phyloP scores from a whole-genome alignment of 2,329 filamentous ascomycete genomes.

The Aspergillus novofumigatus region DNA sequence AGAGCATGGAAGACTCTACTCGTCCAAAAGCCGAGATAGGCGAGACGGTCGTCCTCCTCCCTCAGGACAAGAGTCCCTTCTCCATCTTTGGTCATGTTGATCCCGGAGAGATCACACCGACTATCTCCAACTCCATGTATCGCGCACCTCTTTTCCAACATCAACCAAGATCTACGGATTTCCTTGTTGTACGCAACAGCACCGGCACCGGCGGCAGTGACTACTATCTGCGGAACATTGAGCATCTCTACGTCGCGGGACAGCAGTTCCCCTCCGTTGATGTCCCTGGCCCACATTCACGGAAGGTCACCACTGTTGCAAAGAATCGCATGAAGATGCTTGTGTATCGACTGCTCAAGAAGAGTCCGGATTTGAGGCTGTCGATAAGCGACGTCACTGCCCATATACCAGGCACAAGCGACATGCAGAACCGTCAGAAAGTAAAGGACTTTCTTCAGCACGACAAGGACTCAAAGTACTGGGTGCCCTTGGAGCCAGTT shows the following conservation, averaged over 20 bases:
- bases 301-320: slow-evolving; percentile 92
- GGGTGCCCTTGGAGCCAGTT: slow-evolving; percentile 73
- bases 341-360: slow-evolving; percentile 80
- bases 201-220: slow-evolving; percentile 72
- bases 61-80: slow-evolving; percentile 94
- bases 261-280: slow-evolving; percentile 91
- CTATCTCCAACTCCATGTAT: slow-evolving; percentile 93
- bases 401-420: slow-evolving; percentile 87
- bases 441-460: slow-evolving; percentile 95
- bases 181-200: slow-evolving; percentile 76
- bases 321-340: slow-evolving; percentile 98
- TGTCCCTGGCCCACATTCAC: slow-evolving; percentile 86
- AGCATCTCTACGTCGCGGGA: slow-evolving; percentile 85
- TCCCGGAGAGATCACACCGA: slow-evolving; percentile 82
- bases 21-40: slow-evolving; percentile 79
- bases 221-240: slow-evolving; percentile 83
- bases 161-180: slow-evolving; percentile 71
- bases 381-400: slow-evolving; percentile 81
- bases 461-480: slow-evolving; percentile 81
- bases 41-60: slow-evolving; percentile 80
- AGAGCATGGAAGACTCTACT: slow-evolving; percentile 70
- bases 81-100: slow-evolving; percentile 92
- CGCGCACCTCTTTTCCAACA: slow-evolving; percentile 92
- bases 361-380: slow-evolving; percentile 64
- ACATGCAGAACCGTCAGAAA: slow-evolving; percentile 93